Evolutionary conservation across 2,329 filamentous ascomycete species (phyloP), one percentile per base, ranked within the genome.

Genomic region (Cordyceps javanica): DNA sequence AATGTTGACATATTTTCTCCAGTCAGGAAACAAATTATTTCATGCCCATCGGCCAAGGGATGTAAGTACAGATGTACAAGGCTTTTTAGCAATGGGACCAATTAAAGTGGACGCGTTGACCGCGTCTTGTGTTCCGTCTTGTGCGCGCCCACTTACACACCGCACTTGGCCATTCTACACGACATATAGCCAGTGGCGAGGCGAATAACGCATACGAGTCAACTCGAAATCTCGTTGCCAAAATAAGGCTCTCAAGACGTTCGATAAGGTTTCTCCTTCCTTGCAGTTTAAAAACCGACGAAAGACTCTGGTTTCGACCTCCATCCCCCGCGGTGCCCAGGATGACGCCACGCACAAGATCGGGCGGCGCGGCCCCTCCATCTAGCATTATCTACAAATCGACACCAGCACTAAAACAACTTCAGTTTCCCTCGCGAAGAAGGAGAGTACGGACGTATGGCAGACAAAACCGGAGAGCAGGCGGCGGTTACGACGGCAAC

Each of bases 321-420:
- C 19, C 34, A 36, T 25, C 32, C 30, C 16, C 14, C 45, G 16
- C 10, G 9, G 6, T 8, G 32, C 3, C 13, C 26, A 23, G 41
- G 32, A 75, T 75, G 73, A 62, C 70, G 13, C 70, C 73, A 6
- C 64, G 68, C 57, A 74, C 72, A 45, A 71, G 72, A 50, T 73
- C 73, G n/a, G 64, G 71, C 44, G 71, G 71, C 52, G 66, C 66
- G 50, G 65, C 70, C 30, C 64, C 69, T n/a, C 65, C 72, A 19
- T 36, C 52, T 25, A 70, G 68, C 55, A 69, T 71, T 36, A 67
- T 75, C 59, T 76, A 75, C 60, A 67, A 71, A 61, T 70, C 72
- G 26, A 68, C 68, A 21, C 72, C 72, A 5, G 54, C 66, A 16
- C 68, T 71, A 23, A 71, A 73, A 59, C 75, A 77, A 61, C 64